phyloP scores from a whole-genome alignment of 129 eudicot species.

The Flaveria trinervia region DNA sequence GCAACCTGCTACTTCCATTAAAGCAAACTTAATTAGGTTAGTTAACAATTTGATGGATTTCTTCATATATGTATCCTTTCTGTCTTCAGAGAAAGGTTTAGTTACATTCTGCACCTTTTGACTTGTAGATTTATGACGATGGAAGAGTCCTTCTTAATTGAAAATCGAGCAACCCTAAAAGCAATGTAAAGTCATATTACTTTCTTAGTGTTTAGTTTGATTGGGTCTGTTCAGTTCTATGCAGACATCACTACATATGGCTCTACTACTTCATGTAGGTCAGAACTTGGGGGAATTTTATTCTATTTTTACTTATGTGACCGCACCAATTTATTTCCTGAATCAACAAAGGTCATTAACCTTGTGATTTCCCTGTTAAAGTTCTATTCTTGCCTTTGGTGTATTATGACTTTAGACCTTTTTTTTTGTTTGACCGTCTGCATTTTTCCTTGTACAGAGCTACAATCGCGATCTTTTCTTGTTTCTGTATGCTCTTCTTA shows the following conservation, averaged over 20 bases:
- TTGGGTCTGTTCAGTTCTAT: constrained; percentile 15
- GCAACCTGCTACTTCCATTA: constrained; percentile 55
- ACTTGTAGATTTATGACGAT: constrained; percentile 70
- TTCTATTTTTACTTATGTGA: constrained; percentile 92
- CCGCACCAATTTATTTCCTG: constrained; percentile 78
- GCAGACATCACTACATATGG: constrained; percentile 17
- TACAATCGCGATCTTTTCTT: constrained; percentile 92
- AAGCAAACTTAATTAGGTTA: constrained; percentile 74
- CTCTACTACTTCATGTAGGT: constrained; percentile 50
- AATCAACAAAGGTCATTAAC: constrained; percentile 69
- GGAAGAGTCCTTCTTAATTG: constrained; percentile 92
- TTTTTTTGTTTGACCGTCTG: constrained; percentile 12
- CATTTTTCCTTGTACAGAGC: constrained; percentile 50
- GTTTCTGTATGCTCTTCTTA: constrained; percentile 69
- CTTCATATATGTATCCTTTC: constrained; percentile 5
- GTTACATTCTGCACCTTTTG: constrained; percentile 28
- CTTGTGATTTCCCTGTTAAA: constrained; percentile 1
- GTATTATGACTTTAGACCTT: neutral
- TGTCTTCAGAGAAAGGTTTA: constrained; percentile 2
- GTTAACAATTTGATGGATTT: constrained; percentile 4
- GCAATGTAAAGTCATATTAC: constrained; percentile 68
- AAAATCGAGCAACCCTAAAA: constrained; percentile 79
- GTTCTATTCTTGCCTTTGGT: neutral
- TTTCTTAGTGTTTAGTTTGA: constrained; percentile 13
- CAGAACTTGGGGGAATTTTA: constrained; percentile 90